Base-by-base conservation (phyloP, 129 eudicot genomes). In the Chrysanthemum lavandulifolium region DNA sequence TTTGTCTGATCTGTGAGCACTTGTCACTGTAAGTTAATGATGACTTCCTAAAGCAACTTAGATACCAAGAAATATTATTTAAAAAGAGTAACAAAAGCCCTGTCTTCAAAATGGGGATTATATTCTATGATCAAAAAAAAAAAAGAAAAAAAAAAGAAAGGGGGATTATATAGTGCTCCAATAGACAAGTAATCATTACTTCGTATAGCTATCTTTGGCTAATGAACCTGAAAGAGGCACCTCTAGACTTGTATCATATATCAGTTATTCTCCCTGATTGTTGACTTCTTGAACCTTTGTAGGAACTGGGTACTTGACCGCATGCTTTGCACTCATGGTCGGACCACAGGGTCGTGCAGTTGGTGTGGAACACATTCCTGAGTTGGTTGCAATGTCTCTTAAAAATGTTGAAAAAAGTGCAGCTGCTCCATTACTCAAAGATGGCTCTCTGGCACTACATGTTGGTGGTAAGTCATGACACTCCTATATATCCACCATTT, bases 281-380 rank as follows among this genome's bases (percentile, higher is more conserved):
- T 6, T 25, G 74, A 16, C 19, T 70, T 59, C 1, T 43, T 43
- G 8, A 49, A 61, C 29, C 29, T 71, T 79, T 82, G 76, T 81
- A 94, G 98, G 98, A 72, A 87, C 98, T 6, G 98, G 98, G 67
- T 94, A 94, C 76, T 76, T 94, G 86, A 94, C 98, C 0, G 98
- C 98, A 67, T 94, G 97, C 73, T 90, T 94, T 73, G 98, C 98
- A 23, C 70, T 84, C 55, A 94, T 94, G 98, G 97, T 94, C 71
- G 98, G 97, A 33, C 84, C 97, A 13, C 78, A 94, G 79, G 98
- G 98, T 51, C 86, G 78, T 55, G 89, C 93, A 59, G 86, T 94
- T 61, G 98, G 98, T 15, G 95, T 94, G 14, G 98, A 94, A 55
- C 98, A 94, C 78, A 90, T 94, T 60, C 97, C 97, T 9, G 96